phyloP scores from a whole-genome alignment of 192 early-diverging fungal genomes.

The Coemansia sp. region DNA sequence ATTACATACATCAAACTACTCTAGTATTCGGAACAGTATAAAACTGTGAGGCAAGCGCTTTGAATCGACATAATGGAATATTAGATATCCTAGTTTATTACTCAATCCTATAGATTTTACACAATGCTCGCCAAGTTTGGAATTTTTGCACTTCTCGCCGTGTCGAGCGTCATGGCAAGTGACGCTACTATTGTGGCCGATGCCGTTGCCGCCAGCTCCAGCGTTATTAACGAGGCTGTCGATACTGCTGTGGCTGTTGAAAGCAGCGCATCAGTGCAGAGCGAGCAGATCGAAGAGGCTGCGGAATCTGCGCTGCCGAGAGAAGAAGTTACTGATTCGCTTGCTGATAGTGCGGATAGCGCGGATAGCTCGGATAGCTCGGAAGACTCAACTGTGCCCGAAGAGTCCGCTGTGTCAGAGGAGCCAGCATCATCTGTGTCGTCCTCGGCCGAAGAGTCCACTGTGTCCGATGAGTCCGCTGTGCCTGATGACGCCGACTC shows the following conservation, averaged over 20 bases:
- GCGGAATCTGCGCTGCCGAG: not conserved
- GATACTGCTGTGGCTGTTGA: not conserved
- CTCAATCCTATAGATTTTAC: not conserved
- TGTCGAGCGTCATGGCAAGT: not conserved
- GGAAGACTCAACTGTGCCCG: not conserved
- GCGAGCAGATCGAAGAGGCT: not conserved
- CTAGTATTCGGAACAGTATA: not conserved
- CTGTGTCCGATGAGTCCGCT: not conserved
- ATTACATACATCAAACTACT: not conserved
- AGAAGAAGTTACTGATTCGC: not conserved
- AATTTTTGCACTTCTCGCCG: conserved; percentile 7
- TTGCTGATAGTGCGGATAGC: not conserved
- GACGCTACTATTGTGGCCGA: too few relatives aligned
- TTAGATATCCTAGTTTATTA: too few relatives aligned
- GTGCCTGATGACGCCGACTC: not conserved
- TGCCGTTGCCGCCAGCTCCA: not conserved
- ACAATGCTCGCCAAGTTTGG: conserved; percentile 5
- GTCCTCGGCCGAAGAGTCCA: not conserved
- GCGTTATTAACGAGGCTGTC: not conserved
- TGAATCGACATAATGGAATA: too few relatives aligned
- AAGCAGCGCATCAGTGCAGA: not conserved
- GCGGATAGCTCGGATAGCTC: not conserved
- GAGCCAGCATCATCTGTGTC: not conserved
- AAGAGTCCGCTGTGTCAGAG: not conserved
- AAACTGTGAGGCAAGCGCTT: too few relatives aligned